Evolutionary conservation across 371 early-diverging fungal genomes (phyloP), one percentile per base, ranked within the genome.

Genomic region (Gilbertella persicaria): DNA sequence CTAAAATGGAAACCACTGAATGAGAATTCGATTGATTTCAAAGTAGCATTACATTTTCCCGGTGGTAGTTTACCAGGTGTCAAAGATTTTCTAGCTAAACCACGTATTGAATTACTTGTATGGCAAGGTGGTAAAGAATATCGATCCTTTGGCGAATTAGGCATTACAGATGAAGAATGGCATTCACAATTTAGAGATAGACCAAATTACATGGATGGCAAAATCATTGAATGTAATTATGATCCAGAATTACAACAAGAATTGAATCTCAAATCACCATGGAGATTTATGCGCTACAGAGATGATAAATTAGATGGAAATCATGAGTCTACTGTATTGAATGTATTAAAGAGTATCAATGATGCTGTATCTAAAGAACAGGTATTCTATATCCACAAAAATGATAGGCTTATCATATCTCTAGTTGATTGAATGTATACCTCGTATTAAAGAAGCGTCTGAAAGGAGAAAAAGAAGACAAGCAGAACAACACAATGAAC

Each of bases 1-100:
- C 70, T 99, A 28, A 99, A 99, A 78, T 99, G 99, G 99, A 99
- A 99, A 64, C 99, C 99, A 10, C 86, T 97, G 10, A 85, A 91
- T 50, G 93, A 99, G 60, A 99, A 99, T 70, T 96, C 99, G 0
- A 83, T 99, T 12, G 99, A 99, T 66, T 98, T 99, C 53, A 81
- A 78, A 55, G 69, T 90, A 9, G 38, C 66, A 13, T 55, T 89
- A 6, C 49, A 63, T 23, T 78, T 69, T 40, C 75, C 77, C 30
- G 62, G 58, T 13, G 54, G 59, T 14, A 62, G 58, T 7, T 57
- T 73, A 37, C 75, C 75, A 3, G 79, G 73, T 9, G 73, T 66
- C 1, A 44, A 55, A 14, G 70, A 74, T 35, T 52, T 42, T 14
- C 47, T 39, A 9, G 69, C 68, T 3, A 67, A 66, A 43, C 88